phyloP scores from a whole-genome alignment of 305 asterid species.

The Fraxinus velutina region DNA sequence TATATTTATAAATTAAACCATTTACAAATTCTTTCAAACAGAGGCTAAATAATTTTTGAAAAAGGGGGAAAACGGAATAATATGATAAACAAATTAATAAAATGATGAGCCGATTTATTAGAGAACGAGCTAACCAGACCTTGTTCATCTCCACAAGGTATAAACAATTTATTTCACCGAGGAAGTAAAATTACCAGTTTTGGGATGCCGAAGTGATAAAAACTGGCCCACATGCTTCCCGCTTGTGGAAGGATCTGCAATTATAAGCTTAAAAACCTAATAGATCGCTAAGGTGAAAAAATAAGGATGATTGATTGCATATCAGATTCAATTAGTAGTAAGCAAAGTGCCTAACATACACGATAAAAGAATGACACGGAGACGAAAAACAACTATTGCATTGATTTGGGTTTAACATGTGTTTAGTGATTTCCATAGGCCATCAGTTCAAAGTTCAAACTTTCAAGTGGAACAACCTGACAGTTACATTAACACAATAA shows the following conservation, averaged over 20 bases:
- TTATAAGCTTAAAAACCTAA: slow-evolving; percentile 9
- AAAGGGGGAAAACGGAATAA: not conserved
- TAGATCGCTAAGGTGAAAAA: slow-evolving; percentile 2
- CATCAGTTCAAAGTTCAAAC: not conserved
- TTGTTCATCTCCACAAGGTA: not conserved
- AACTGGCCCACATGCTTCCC: slow-evolving; percentile 43
- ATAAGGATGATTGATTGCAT: not conserved
- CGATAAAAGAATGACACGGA: not conserved
- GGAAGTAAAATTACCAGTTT: slow-evolving; percentile 51
- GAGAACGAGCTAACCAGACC: not conserved
- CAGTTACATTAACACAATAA: not conserved
- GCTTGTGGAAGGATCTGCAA: slow-evolving; percentile 50
- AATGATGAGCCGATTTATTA: not conserved
- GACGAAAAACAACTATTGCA: not conserved
- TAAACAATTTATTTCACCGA: not conserved
- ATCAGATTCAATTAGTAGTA: not conserved
- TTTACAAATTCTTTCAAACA: not conserved
- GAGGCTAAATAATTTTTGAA: not conserved
- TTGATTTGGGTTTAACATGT: not conserved
- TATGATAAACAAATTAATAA: not conserved
- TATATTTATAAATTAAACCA: not conserved
- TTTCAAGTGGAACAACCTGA: not conserved
- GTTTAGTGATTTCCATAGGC: not conserved
- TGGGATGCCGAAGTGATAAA: slow-evolving; percentile 76
- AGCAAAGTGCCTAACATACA: not conserved